Conservation (phyloP, 352 stramenopile species). For the Phytopythium litorale region DNA sequence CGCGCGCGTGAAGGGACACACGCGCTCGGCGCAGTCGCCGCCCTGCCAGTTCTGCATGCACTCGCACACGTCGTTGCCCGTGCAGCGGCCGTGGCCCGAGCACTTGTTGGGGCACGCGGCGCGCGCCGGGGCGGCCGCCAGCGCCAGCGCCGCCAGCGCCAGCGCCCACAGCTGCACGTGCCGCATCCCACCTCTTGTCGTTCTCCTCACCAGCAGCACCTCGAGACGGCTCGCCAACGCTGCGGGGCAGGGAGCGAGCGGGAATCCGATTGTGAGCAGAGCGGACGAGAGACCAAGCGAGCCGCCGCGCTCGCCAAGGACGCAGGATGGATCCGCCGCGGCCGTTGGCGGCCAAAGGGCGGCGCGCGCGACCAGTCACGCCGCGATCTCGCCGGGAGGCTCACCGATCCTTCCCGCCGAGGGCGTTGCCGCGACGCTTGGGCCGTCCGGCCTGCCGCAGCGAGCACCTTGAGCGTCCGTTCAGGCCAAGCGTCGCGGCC, state of each 20-base stretch:
- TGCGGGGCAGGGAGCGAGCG: conserved; percentile 1
- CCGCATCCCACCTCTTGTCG: conserved; percentile 15
- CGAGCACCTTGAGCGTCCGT: no score
- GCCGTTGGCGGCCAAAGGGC: not conserved
- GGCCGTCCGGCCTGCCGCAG: no score
- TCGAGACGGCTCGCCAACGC: not conserved
- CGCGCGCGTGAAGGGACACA: conserved; percentile 43
- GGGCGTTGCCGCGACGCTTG: no score
- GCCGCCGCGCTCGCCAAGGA: not conserved
- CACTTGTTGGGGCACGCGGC: conserved; percentile 58
- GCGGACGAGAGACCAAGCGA: not conserved
- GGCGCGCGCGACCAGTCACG: conserved; percentile 2
- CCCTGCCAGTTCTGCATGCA: conserved; percentile 62
- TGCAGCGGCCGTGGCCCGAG: conserved; percentile 57
- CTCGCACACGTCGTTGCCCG: conserved; percentile 51
- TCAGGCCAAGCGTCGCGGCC: no score
- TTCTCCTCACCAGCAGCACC: not conserved
- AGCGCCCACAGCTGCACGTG: conserved; percentile 19
- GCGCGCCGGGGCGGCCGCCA: conserved; percentile 30
- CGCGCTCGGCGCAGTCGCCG: conserved; percentile 52
- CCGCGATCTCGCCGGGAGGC: not conserved
- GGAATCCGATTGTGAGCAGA: conserved; percentile 14
- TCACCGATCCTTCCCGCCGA: no score
- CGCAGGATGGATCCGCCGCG: not conserved
- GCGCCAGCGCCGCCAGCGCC: conserved; percentile 37